Base-by-base conservation (phyloP, 352 stramenopile genomes). In the Globisporangium radiosum region DNA sequence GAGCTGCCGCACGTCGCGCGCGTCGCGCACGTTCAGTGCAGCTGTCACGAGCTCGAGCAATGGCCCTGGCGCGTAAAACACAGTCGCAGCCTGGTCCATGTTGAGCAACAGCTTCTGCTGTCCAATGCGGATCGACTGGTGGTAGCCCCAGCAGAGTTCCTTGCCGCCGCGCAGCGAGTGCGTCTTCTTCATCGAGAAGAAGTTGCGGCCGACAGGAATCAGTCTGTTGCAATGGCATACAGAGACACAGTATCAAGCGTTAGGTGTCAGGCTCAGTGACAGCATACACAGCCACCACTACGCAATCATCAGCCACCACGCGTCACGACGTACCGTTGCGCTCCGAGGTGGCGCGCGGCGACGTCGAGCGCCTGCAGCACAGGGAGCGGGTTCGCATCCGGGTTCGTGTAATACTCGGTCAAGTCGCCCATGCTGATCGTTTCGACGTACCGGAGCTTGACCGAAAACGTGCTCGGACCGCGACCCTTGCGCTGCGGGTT, bases 281-380 rank as follows among this genome's bases (percentile, higher is more conserved):
- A 13, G 44, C n/a, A 59, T 33, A 45, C 5, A 43, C 51, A 36
- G 4, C 4, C 2, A 17, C 4, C 17, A 42, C 33, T 10, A 51
- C 19, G 19, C 19, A 25, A 54, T 14, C 25, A 39, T 15, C 36
- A 52, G 1, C 37, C 17, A 50, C 2, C 33, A 45, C 45, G 19
- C 19, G 19, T 25, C 19, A 25, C 7, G 14, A 52, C 56, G 38
- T 33, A 69, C 63, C 64, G 54, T 43, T 86, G 74, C n/a, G 74
- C 66, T 17, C 72, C 75, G 5, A 83, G 55, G 38, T 90, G 78
- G 11, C 83, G 80, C 39, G 75, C 71, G 3, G 77, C 83, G n/a
- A 92, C 75, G 54, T 92, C 83, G 36, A 92, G 63, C 4, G 83
- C 83, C 60, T 92, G 83, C 9, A 90, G 61, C 3, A 82, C 68